Evolutionary conservation across 495 filamentous ascomycete species (phyloP), one percentile per base, ranked within the genome.

Genomic region (Hypoxylon cercidicola): DNA sequence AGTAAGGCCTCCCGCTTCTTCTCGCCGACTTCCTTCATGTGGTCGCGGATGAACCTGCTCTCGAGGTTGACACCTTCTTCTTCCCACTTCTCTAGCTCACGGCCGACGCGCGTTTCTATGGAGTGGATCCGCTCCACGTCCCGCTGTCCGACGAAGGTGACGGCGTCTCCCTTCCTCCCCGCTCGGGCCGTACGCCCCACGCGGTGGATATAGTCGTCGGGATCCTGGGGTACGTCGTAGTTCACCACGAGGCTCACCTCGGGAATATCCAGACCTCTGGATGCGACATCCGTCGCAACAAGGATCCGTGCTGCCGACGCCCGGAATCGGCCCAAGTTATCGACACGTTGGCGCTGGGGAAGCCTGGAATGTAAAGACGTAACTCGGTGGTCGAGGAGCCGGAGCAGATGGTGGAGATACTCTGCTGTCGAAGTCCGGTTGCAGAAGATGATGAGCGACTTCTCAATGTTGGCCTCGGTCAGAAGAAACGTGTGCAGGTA

Each of bases 151-250:
- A 99, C 87, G 57, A 99, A 84, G 12, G 93, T 97, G 13, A 97
- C 87, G 2, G 89, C 88, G 56, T 92, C 88, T 71, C 95, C 95
- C 21, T 75, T 79, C 41, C 90, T 83, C 0, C 96, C 95, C 6
- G 95, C 95, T 82, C 95, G 86, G 7, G 96, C 95, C 10, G 95
- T 99, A 69, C 95, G 89, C 70, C 95, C 95, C 53, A 97, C 93
- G 18, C 95, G 89, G 77, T 99, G 95, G 60, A 99, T 92, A 68
- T 98, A 99, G 74, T 97, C 96, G 73, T 97, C 95, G 32, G 95
- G 93, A 72, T 97, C 92, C 2, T 94, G 87, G 1, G 95, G 95
- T 15, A 99, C 87, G 70, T 98, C 96, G 72, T 91, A 98, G 74
- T 99, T 98, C 48, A 99, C 79, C 7, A 99, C 94, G 10, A 98